Base-by-base conservation (phyloP, 257 asterid genomes). In the Rhazya stricta region DNA sequence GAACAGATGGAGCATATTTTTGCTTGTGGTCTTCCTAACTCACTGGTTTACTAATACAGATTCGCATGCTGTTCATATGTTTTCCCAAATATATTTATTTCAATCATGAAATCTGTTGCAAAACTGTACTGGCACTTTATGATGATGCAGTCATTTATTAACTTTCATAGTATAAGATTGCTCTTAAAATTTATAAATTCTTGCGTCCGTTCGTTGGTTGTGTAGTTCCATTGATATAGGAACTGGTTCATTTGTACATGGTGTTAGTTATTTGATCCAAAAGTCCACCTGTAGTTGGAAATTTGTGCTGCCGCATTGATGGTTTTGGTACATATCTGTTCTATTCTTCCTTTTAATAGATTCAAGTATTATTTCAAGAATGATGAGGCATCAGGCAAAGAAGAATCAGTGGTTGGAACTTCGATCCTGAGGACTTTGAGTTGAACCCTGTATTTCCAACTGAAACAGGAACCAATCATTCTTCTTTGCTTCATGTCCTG, bases 391-490 rank as follows among this genome's bases (percentile, higher is more conserved):
- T n/a, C n/a, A n/a, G n/a, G n/a, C n/a, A n/a, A n/a, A n/a, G n/a
- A n/a, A n/a, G n/a, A n/a, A n/a, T n/a, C n/a, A n/a, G n/a, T n/a
- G n/a, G n/a, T n/a, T n/a, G n/a, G n/a, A n/a, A n/a, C n/a, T n/a
- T n/a, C n/a, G n/a, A n/a, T n/a, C n/a, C n/a, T n/a, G n/a, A n/a
- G n/a, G n/a, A n/a, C n/a, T n/a, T n/a, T n/a, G n/a, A n/a, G n/a
- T n/a, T n/a, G n/a, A n/a, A n/a, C n/a, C n/a, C n/a, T n/a, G n/a
- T n/a, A n/a, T n/a, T n/a, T n/a, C n/a, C n/a, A n/a, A n/a, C n/a
- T n/a, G n/a, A n/a, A n/a, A n/a, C n/a, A n/a, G n/a, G n/a, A 93
- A 0, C 98, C 97, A 51, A 97, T 89, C 18, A 91, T 88, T 87
- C 96, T 89, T 69, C 96, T 87, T 54, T 86, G 88, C 60, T 84